These are phyloP conservation scores for Peronospora destructor DNA, from an alignment of 352 stramenopile genomes.

Conservation along the genomic window DNA sequence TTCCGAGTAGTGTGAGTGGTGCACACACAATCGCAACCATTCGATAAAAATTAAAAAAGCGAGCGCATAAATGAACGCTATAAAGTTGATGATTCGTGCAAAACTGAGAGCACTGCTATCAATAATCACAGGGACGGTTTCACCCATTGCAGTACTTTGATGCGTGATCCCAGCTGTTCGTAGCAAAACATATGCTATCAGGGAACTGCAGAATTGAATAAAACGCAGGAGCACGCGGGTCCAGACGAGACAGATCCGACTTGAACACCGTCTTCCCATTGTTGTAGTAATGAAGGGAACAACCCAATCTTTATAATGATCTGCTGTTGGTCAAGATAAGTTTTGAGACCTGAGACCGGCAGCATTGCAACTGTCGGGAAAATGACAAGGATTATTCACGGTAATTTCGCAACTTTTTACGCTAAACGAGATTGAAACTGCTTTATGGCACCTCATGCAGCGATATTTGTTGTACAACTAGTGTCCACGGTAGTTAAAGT, in stretches of 20 bases:
- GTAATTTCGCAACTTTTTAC: background rate
- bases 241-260: conserved; percentile 20
- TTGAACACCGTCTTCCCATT: conserved; percentile 7
- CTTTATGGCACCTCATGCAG: too few species aligned
- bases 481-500: background rate
- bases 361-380: background rate
- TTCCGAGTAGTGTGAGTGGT: conserved; percentile 40
- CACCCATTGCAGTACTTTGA: conserved; percentile 20
- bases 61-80: conserved; percentile 56
- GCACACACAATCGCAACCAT: conserved; percentile 34
- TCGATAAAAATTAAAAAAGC: conserved; percentile 49
- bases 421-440: background rate
- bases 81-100: conserved; percentile 56
- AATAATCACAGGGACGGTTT: conserved; percentile 40
- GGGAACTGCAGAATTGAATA: conserved; percentile 48
- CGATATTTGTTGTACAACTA: too few species aligned
- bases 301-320: background rate
- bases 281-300: background rate
- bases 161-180: conserved; percentile 37
- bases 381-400: background rate
- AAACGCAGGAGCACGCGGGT: conserved; percentile 46
- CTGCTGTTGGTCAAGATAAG: too few species aligned
- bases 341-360: conserved; percentile 2
- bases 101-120: conserved; percentile 42
- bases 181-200: conserved; percentile 50